Conservation (phyloP, 768 basidiomycete genomes). For the Lactarius sanguifluus region DNA sequence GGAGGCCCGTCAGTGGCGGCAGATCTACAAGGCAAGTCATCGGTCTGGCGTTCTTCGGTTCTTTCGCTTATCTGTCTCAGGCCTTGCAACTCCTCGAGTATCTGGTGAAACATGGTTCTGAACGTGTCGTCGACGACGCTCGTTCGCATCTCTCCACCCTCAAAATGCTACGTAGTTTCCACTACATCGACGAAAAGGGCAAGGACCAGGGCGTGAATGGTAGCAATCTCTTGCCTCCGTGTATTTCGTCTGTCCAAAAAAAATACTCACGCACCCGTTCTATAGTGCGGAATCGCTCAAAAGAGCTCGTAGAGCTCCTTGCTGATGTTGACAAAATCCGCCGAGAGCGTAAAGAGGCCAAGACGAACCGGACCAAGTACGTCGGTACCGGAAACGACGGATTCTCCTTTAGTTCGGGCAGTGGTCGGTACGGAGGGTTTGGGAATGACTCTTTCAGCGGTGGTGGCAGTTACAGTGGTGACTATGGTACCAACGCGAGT, state of each 20-base stretch:
- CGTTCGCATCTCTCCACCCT: conserved; percentile 91
- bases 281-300: conserved; percentile 92
- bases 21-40: conserved; percentile 87
- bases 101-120: conserved; percentile 94
- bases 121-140: conserved; percentile 97
- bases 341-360: conserved; percentile 87
- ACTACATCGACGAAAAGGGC: conserved; percentile 97
- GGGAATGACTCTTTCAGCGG: conserved; percentile 48
- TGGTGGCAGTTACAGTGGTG: conserved; percentile 34
- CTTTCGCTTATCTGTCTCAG: conserved; percentile 41
- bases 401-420: conserved; percentile 57
- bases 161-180: conserved; percentile 97
- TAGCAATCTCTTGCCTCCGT: conserved; percentile 38
- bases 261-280: not conserved
- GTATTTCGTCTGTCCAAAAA: not conserved
- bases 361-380: conserved; percentile 88
- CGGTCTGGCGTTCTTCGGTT: not conserved
- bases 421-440: conserved; percentile 68
- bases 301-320: conserved; percentile 89
- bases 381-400: conserved; percentile 83
- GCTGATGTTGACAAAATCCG: conserved; percentile 91
- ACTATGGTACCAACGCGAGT: conserved; percentile 44
- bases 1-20: conserved; percentile 96
- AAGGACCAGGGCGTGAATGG: conserved; percentile 99
- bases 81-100: conserved; percentile 93